Conservation (phyloP, 306 rosid species). For the Vigna hirtella region DNA sequence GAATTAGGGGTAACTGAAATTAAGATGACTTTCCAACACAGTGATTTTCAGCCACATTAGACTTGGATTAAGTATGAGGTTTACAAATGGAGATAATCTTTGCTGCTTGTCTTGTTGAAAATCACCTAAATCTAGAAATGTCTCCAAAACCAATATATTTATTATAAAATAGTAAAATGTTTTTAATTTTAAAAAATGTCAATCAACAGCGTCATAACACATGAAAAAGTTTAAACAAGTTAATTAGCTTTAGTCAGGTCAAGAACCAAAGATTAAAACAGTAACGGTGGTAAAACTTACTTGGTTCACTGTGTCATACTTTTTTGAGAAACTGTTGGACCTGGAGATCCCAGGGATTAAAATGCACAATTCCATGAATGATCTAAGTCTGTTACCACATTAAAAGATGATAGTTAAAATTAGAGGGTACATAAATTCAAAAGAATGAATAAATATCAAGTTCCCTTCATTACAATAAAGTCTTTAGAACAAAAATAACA, state of each 20-base stretch:
- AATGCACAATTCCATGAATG: conserved; percentile 94
- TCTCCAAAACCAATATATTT: conserved; percentile 28
- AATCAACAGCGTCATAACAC: neutral
- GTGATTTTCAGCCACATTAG: conserved; percentile 3
- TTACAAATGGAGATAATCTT: conserved; percentile 27
- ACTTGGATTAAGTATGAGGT: neutral
- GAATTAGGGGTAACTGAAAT: neutral
- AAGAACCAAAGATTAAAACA: conserved; percentile 27
- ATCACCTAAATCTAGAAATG: conserved; percentile 9
- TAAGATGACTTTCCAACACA: neutral
- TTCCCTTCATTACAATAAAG: conserved; percentile 20
- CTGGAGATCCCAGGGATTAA: conserved; percentile 81
- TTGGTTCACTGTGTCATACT: conserved; percentile 53
- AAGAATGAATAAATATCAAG: neutral
- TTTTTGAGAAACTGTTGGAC: conserved; percentile 64
- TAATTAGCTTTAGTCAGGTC: conserved; percentile 33
- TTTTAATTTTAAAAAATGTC: conserved; percentile 16
- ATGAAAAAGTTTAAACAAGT: conserved; percentile 25
- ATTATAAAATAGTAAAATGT: conserved; percentile 7
- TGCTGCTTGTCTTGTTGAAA: conserved; percentile 31
- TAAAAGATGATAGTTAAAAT: conserved; percentile 35
- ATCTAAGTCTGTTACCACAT: conserved; percentile 76
- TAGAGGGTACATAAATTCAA: conserved; percentile 19
- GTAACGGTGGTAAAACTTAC: conserved; percentile 53
- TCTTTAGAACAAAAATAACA: conserved; percentile 20